Base-by-base conservation (phyloP, 2,329 filamentous ascomycete species). In the Colletotrichum endophyticum region DNA sequence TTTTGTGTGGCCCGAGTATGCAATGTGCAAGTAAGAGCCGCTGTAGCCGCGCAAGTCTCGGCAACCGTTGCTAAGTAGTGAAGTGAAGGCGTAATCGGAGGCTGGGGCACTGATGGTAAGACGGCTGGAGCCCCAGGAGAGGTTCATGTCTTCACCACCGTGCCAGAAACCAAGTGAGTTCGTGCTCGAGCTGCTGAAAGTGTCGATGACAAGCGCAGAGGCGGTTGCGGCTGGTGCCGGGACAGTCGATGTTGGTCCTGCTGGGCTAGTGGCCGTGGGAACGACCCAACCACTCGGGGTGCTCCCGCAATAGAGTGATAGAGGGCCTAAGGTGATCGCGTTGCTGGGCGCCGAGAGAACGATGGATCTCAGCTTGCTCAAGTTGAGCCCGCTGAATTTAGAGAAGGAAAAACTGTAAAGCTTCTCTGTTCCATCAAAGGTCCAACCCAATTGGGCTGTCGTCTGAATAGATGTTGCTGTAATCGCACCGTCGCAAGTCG, bases 141-240 rank as follows among this genome's bases (percentile, higher is more conserved):
- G 82, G 7, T 84, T 85, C 80, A 93, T 88, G 19, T 94, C 92
- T 63, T 92, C 92, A n/a, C 87, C 87, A 12, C 93, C 93, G 81
- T 94, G 92, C 89, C 92, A 94, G 82, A 91, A 89, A 4, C 89
- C 90, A 4, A 94, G 87, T 22, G 90, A 88, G 80, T 95, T 94
- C 30, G 84, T 87, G 76, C 87, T 84, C 4, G 83, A 73, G 78
- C 86, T 87, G 44, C 84, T 84, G 78, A 95, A 95, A 5, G 87
- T 88, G 83, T 95, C 93, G 73, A 95, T 90, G 1, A 94, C 85
- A 34, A 92, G 85, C 15, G 85, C 83, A 19, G 87, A 85, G 30
- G 87, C 87, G 25, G 87, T 86, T 66, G 89, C 86, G 15, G 84
- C 78, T 5, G 90, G 90, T 5, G 89, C 88, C n/a, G 87, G 81